phyloP scores from a whole-genome alignment of 345 rosid species.

The Eucalyptus leucophloia region DNA sequence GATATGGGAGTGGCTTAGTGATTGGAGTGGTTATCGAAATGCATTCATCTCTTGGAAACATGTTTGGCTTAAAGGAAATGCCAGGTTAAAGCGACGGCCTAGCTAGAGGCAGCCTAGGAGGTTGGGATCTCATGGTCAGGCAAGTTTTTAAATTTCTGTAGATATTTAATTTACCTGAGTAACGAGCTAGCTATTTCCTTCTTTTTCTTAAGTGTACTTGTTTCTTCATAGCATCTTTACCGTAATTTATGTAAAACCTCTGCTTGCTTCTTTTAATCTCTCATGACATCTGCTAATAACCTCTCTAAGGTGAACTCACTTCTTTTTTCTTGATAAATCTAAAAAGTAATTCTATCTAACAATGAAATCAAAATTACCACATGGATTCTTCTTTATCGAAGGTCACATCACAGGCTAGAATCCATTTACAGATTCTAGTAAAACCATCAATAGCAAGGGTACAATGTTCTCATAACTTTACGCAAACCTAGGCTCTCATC shows the following conservation, averaged over 20 bases:
- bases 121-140: neutral
- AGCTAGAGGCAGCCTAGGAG: neutral
- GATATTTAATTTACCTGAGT: too few species aligned
- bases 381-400: neutral
- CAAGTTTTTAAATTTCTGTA: too few species aligned
- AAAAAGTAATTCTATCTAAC: neutral
- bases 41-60: neutral
- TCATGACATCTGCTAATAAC: neutral
- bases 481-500: neutral
- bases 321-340: too few species aligned
- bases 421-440: neutral
- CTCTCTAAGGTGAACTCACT: neutral
- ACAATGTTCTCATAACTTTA: neutral
- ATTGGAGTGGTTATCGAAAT: neutral
- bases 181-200: neutral
- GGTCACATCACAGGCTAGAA: neutral
- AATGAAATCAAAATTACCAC: neutral
- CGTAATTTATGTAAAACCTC: neutral
- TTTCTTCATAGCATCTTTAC: neutral
- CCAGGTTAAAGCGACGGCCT: neutral
- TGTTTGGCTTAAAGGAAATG: neutral
- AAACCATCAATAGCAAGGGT: neutral
- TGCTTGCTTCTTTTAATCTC: neutral
- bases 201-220: neutral
- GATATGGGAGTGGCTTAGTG: neutral